A percentile compares a stretch with the other conserved stretches of the same genome.
phyloP scores from a whole-genome alignment of 2,329 filamentous ascomycete species.

The Verticillium nonalfalfae region DNA sequence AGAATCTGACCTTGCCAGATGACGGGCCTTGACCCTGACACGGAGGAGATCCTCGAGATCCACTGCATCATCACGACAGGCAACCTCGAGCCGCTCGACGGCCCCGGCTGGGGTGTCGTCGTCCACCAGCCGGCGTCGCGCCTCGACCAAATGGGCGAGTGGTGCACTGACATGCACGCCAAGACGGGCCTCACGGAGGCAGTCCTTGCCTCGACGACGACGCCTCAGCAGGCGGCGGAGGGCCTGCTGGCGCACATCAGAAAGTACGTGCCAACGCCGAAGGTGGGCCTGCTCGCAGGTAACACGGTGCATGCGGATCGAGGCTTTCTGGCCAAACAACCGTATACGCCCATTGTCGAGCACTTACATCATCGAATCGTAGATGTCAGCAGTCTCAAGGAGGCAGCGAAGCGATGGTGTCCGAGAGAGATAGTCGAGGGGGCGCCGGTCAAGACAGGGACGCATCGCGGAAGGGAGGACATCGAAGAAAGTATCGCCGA shows the following conservation, averaged over 20 bases:
- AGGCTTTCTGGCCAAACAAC: conserved; percentile 67
- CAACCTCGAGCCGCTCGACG: conserved; percentile 69
- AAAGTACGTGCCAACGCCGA: conserved; percentile 58
- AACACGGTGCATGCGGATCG: conserved; percentile 91
- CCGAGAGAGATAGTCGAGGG: conserved; percentile 49
- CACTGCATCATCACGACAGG: conserved; percentile 87
- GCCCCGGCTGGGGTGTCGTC: conserved; percentile 70
- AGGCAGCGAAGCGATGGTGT: conserved; percentile 80
- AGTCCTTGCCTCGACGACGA: conserved; percentile 67
- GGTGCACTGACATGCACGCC: conserved; percentile 79
- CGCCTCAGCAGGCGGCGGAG: conserved; percentile 64
- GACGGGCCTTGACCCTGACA: conserved; percentile 75
- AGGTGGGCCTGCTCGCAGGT: conserved; percentile 72
- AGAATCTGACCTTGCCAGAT: conserved; percentile 53
- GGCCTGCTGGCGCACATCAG: conserved; percentile 74
- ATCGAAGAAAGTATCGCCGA: conserved; percentile 95
- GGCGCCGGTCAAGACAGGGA: conserved; percentile 65
- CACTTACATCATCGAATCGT: conserved; percentile 86
- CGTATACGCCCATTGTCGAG: conserved; percentile 67
- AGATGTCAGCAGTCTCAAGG: conserved; percentile 89
- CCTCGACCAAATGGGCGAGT: conserved; percentile 77
- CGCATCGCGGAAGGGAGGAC: conserved; percentile 81
- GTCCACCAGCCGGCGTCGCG: conserved; percentile 66
- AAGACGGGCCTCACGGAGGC: conserved; percentile 74
- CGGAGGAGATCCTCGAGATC: conserved; percentile 83